phyloP scores from a whole-genome alignment of 345 rosid species.

The Arabidopsis suecica region DNA sequence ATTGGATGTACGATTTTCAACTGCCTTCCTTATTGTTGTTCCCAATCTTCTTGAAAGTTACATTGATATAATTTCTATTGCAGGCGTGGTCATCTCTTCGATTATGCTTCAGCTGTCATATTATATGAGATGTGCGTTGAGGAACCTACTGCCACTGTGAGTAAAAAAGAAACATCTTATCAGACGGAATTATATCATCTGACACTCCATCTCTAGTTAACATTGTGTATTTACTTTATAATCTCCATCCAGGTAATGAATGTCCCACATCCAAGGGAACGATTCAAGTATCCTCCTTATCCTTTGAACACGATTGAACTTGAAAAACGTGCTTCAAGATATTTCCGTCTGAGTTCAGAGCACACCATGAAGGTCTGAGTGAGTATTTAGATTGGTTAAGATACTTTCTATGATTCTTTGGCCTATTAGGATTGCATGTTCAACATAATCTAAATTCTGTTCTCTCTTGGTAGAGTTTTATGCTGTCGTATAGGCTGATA shows the following conservation, averaged over 20 bases:
- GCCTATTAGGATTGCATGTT: conserved; percentile 20
- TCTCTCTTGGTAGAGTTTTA: conserved; percentile 21
- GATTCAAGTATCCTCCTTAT: conserved; percentile 81
- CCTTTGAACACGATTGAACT: conserved; percentile 97
- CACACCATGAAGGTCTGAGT: conserved; percentile 84
- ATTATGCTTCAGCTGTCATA: conserved; percentile 73
- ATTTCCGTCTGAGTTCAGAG: conserved; percentile 93
- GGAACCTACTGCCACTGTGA: conserved; percentile 88
- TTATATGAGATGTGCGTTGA: conserved; percentile 92
- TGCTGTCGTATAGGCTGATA: conserved; percentile 20
- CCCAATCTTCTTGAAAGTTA: conserved; percentile 19
- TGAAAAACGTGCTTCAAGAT: conserved; percentile 95
- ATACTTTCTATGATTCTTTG: conserved; percentile 6
- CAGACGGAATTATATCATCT: background rate
- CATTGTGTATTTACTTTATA: conserved; percentile 14
- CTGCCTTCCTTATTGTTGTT: conserved; percentile 17
- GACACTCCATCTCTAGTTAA: conserved; percentile 27
- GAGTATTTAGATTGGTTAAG: conserved; percentile 10
- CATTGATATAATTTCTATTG: conserved; percentile 37
- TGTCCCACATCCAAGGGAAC: conserved; percentile 76
- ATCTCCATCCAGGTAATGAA: conserved; percentile 69
- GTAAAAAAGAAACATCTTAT: conserved; percentile 44
- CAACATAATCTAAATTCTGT: conserved; percentile 1
- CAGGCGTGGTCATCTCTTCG: conserved; percentile 98
- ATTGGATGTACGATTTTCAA: conserved; percentile 71